These are phyloP conservation scores for Chaetomium globosum DNA, from an alignment of 2,329 filamentous ascomycete genomes.

Conservation along the genomic window DNA sequence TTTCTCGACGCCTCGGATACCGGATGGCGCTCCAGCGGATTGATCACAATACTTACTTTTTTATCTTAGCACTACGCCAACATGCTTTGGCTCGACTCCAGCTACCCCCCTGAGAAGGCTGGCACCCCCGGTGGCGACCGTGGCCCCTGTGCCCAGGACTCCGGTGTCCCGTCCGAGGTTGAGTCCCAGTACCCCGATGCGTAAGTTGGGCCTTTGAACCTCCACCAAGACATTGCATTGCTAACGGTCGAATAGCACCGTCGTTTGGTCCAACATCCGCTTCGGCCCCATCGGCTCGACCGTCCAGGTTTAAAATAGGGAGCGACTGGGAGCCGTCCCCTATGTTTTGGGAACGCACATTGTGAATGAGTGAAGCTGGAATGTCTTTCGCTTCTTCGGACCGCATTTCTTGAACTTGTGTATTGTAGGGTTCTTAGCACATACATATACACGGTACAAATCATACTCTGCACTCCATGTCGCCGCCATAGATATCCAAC, in stretches of 20 bases:
- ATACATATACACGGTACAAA: neutral
- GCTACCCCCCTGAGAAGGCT: slow-evolving; percentile 57
- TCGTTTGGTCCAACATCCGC: slow-evolving; percentile 63
- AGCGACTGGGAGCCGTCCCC: neutral
- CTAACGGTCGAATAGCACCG: slow-evolving; percentile 39
- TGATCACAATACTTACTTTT: neutral
- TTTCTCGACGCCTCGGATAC: neutral
- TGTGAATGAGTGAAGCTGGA: neutral
- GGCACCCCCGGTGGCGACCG: slow-evolving; percentile 52
- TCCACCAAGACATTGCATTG: neutral
- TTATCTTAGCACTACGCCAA: slow-evolving; percentile 54
- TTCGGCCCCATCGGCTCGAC: slow-evolving; percentile 60
- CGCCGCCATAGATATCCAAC: no score
- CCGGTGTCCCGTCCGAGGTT: slow-evolving; percentile 55
- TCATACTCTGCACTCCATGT: neutral
- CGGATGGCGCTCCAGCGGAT: neutral
- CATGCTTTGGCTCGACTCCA: slow-evolving; percentile 76
- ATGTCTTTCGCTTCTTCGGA: neutral
- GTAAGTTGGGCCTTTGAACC: neutral
- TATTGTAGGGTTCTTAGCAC: slow-evolving; percentile 1
- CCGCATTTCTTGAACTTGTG: slow-evolving; percentile 3
- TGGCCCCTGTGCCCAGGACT: slow-evolving; percentile 56
- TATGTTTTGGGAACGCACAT: neutral
- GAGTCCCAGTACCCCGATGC: slow-evolving; percentile 53
- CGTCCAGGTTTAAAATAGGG: slow-evolving; percentile 38